Evolutionary conservation across 306 rosid species (phyloP).

Genomic region (Calophaca sinica): DNA sequence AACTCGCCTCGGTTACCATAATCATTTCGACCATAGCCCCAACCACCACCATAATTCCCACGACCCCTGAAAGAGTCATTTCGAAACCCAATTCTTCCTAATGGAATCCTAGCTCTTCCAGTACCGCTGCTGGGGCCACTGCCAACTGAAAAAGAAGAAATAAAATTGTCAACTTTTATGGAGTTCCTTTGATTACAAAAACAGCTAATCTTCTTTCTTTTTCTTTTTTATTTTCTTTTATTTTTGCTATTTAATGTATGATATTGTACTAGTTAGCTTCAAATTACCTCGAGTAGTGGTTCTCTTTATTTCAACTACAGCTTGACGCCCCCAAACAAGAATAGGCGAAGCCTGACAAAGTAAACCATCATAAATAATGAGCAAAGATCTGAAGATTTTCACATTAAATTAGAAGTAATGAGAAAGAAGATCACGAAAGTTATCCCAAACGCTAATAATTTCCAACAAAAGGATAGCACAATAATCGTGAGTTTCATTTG

Average conservation of each 20-base stretch:
- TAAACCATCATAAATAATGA: conserved; percentile 30
- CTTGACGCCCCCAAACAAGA: conserved; percentile 57
- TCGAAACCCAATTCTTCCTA: conserved; percentile 64
- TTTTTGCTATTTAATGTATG: conserved; percentile 25
- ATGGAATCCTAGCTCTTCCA: conserved; percentile 61
- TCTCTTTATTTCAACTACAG: conserved; percentile 72
- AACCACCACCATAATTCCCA: conserved; percentile 59
- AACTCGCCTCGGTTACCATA: conserved; percentile 62
- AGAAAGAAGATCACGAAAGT: not conserved
- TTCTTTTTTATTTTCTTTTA: no score
- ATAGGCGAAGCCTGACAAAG: conserved; percentile 74
- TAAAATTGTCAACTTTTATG: conserved; percentile 27
- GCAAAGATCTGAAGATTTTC: not conserved
- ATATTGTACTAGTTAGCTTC: conserved; percentile 2
- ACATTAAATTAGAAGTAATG: conserved; percentile 11
- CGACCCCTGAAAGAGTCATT: conserved; percentile 66
- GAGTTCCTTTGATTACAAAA: conserved; percentile 28
- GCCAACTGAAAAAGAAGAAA: conserved; percentile 58
- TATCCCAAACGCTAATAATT: not conserved
- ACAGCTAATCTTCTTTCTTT: not conserved
- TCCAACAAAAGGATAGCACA: no score
- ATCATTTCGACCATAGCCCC: conserved; percentile 64
- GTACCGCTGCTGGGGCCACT: conserved; percentile 30
- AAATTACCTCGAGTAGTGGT: conserved; percentile 69
- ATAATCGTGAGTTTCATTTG: no score